Conservation (phyloP, 1,284 basidiomycete species). For the Stereum hirsutum region DNA sequence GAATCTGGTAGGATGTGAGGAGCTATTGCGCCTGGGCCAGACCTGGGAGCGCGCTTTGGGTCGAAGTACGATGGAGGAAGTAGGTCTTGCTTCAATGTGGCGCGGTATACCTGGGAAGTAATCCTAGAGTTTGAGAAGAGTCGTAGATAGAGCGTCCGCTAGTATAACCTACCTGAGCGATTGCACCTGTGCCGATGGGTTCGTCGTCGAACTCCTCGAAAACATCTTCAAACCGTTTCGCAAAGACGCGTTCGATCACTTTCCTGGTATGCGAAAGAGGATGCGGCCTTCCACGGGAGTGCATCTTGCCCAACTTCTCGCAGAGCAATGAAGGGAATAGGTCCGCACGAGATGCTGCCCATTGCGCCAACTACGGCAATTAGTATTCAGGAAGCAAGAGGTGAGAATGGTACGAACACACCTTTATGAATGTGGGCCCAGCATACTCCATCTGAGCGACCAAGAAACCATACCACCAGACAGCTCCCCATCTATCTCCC, state of each 20-base stretch:
- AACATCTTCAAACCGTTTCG: conserved; percentile 76
- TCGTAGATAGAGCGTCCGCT: neutral
- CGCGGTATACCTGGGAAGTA: conserved; percentile 68
- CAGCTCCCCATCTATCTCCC: conserved; percentile 76
- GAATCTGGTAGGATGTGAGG: conserved; percentile 51
- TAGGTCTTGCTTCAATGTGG: conserved; percentile 75
- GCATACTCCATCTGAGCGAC: conserved; percentile 89
- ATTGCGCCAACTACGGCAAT: conserved; percentile 79
- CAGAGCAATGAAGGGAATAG: conserved; percentile 93
- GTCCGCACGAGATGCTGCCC: conserved; percentile 95
- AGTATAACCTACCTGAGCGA: conserved; percentile 72
- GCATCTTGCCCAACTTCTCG: conserved; percentile 76
- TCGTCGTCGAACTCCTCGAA: conserved; percentile 85
- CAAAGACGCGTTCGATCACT: conserved; percentile 83
- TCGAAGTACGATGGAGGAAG: conserved; percentile 75
- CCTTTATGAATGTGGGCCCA: conserved; percentile 97
- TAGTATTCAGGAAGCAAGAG: neutral
- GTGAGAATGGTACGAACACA: conserved; percentile 21
- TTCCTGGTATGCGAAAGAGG: conserved; percentile 73
- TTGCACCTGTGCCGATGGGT: conserved; percentile 96
- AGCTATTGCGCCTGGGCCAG: conserved; percentile 36
- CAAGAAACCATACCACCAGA: conserved; percentile 94
- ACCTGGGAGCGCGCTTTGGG: conserved; percentile 48
- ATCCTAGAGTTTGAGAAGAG: too few species aligned
- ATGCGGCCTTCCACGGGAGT: conserved; percentile 87